Evolutionary conservation across 768 basidiomycete species (phyloP).

Genomic region (Pleurotus salmoneostramineus): DNA sequence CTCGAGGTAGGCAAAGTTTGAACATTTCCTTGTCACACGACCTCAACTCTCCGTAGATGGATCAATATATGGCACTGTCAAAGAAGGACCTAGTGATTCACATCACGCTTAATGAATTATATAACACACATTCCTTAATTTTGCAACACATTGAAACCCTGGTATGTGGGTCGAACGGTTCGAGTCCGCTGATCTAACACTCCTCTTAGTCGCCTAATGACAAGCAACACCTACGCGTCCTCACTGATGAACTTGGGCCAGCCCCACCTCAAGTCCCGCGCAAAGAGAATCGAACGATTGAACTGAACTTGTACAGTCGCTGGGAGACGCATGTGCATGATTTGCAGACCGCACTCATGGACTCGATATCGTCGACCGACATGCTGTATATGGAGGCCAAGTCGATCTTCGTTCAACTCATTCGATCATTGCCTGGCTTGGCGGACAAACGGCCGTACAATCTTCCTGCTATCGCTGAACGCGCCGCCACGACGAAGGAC

Average conservation of each 20-base stretch:
- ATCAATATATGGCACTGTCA: conserved; percentile 99
- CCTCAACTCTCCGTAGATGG: conserved; percentile 65
- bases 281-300: conserved; percentile 94
- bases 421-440: conserved; percentile 87
- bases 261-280: conserved; percentile 95
- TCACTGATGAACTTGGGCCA: conserved; percentile 93
- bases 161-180: conserved; percentile 33
- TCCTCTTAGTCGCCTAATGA: conserved; percentile 86
- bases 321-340: conserved; percentile 99
- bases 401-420: conserved; percentile 96
- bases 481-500: conserved; percentile 96
- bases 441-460: conserved; percentile 88
- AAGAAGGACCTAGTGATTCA: conserved; percentile 99
- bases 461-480: conserved; percentile 84
- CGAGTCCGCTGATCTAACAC: background rate
- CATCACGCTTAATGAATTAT: conserved; percentile 98
- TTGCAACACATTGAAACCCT: conserved; percentile 92
- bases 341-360: conserved; percentile 94
- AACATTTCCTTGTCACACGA: background rate
- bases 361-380: conserved; percentile 94
- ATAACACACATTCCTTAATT: conserved; percentile 96
- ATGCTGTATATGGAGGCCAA: conserved; percentile 99
- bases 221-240: conserved; percentile 93
- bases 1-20: conserved; percentile 68
- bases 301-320: conserved; percentile 89